phyloP scores from a whole-genome alignment of 2,329 filamentous ascomycete genomes.

The Onygena corvina region DNA sequence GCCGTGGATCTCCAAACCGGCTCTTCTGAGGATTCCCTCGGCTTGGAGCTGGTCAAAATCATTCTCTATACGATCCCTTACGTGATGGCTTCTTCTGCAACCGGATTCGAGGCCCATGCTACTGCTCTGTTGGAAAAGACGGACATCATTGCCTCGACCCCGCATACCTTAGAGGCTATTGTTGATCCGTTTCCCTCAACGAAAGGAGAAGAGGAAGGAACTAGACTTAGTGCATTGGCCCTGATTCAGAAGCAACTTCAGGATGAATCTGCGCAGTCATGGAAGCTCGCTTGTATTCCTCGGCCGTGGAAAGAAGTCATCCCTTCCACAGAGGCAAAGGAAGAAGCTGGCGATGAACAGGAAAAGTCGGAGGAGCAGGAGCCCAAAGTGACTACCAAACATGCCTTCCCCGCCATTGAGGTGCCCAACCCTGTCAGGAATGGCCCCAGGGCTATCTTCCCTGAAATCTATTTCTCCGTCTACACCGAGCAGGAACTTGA shows the following conservation, averaged over 20 bases:
- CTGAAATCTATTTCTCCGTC: constrained; percentile 87
- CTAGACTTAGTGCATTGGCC: constrained; percentile 60
- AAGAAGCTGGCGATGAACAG: constrained; percentile 37
- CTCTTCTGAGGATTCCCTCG: constrained; percentile 70
- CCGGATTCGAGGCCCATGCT: constrained; percentile 60
- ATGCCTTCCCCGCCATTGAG: constrained; percentile 61
- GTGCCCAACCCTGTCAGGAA: constrained; percentile 65
- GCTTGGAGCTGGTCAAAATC: constrained; percentile 84
- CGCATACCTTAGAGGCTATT: constrained; percentile 69
- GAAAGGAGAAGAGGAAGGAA: constrained; percentile 42
- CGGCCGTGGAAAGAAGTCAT: constrained; percentile 38
- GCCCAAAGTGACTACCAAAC: constrained; percentile 49
- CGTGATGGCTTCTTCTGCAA: constrained; percentile 60
- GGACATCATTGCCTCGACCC: constrained; percentile 81
- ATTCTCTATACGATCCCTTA: constrained; percentile 93
- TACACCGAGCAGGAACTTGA: constrained; percentile 77
- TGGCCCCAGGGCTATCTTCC: constrained; percentile 67
- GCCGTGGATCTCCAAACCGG: constrained; percentile 90
- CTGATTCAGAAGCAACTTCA: constrained; percentile 79
- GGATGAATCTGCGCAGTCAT: constrained; percentile 58
- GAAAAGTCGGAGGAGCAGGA: constrained; percentile 34
- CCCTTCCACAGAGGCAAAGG: constrained; percentile 27
- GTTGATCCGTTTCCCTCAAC: constrained; percentile 66
- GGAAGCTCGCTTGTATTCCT: constrained; percentile 57
- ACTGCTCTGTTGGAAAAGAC: constrained; percentile 79